Evolutionary conservation across 2,329 filamentous ascomycete genomes (phyloP), one percentile per base, ranked within the genome.

Genomic region (Ophiostoma australiae): DNA sequence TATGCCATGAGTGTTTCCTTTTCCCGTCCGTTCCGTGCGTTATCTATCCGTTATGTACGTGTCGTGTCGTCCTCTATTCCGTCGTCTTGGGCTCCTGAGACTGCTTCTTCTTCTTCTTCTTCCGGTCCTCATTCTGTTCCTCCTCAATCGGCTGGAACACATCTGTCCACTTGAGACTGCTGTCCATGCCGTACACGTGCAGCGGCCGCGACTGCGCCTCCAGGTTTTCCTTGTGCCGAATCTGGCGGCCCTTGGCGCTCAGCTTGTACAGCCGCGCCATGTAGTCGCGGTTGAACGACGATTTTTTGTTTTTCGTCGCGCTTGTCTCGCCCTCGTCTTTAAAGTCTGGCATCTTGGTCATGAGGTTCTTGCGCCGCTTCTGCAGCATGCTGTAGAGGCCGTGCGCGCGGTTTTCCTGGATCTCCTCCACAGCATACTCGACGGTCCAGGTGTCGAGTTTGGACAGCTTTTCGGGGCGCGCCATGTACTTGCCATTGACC

Each of bases 341-440:
- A 10, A 52, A 37, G 37, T 23, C 37, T 23, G 39, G 39, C 44
- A 52, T 37, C 41, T 63, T 69, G 68, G 58, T 52, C 39, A 71
- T 61, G 66, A 74, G 67, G 7, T 1, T 11, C 69, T 70, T 70
- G 44, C 73, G 73, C 67, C 74, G 74, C 44, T 72, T 71, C 52
- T 67, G 67, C 66, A 70, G 63, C 70, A 72, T 41, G 23, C 48
- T 37, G 70, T 74, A 75, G 39, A 75, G 72, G 39, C 37, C 63
- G 4, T 11, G 20, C 13, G 72, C 72, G 2, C 72, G 72, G 27
- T 23, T 17, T 5, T 35, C 33, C 39, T 37, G 10, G 27, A 75
- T 75, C 52, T 74, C 90, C 66, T 85, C 84, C 67, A 97, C 80
- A 48, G 89, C 84, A 79, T 97, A 97, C 75, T 95, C 88, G n/a